Base-by-base conservation (phyloP, 805 yeast species). In the Candida schatavii region DNA sequence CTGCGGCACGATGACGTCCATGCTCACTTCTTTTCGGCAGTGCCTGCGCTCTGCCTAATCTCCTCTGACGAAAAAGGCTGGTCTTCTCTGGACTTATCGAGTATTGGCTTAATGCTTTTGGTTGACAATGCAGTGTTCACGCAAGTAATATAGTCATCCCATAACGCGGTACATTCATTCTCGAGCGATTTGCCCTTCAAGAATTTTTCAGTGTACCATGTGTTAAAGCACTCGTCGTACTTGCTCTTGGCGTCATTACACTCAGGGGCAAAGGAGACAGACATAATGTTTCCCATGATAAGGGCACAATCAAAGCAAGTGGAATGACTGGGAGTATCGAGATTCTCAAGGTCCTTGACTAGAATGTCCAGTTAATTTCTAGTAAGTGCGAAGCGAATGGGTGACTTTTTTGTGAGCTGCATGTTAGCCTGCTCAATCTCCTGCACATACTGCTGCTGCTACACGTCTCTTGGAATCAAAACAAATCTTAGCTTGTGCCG, bases 191-290 rank as follows among this genome's bases (percentile, higher is more conserved):
- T 61, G 2, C 74, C 75, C 47, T 70, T 62, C 43, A 85, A 66
- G 50, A 85, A 85, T 62, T 85, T 85, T 52, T 93, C 97, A 4
- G 93, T 82, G 61, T 93, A 93, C 99, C 99, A 90, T 50, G 77
- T 77, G 64, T 89, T 90, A 69, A 93, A 93, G 62, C 99, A 93
- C 55, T 82, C 85, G 59, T 93, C 98, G 57, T 93, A 93, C 55
- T 81, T 78, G 52, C 80, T 80, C 64, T 93, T 93, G 44, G 84
- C 77, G 27, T 80, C 85, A 18, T 95, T 88, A 65, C 99, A 93
- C 67, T 93, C 98, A 20, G 97, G 97, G 28, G 99, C 98, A 72
- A 93, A 86, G 46, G 96, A 88, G 9, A 61, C 70, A 5, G 95
- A 70, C 74, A 70, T 69, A 40, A 56, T 59, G 48, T 66, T 70